A percentile compares a stretch with the other conserved stretches of the same genome.
phyloP scores from a whole-genome alignment of 2,329 filamentous ascomycete species.

The Plectosphaerella cucumerina region DNA sequence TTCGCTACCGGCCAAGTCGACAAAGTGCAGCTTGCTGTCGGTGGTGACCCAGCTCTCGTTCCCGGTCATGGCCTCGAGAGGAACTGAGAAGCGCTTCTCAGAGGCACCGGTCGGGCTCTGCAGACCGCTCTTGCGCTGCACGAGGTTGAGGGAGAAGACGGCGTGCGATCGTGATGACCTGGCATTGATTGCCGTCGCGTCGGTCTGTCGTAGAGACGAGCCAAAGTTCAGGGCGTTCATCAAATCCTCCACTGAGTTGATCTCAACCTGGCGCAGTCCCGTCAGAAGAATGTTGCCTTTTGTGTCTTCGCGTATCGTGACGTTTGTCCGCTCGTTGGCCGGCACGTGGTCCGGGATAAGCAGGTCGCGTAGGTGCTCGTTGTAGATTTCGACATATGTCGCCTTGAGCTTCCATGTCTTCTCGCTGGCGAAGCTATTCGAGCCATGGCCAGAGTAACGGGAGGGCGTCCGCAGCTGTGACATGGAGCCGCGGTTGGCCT shows the following conservation, averaged over 20 bases:
- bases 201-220: slow-evolving; percentile 90
- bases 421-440: slow-evolving; percentile 44
- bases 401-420: slow-evolving; percentile 90
- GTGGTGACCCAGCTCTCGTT: slow-evolving; percentile 73
- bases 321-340: slow-evolving; percentile 64
- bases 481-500: slow-evolving; percentile 59
- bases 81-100: slow-evolving; percentile 85
- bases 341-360: slow-evolving; percentile 73
- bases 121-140: slow-evolving; percentile 71
- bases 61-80: slow-evolving; percentile 72
- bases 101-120: slow-evolving; percentile 48
- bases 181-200: slow-evolving; percentile 94
- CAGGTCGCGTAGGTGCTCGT: slow-evolving; percentile 90
- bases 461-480: slow-evolving; percentile 77
- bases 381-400: slow-evolving; percentile 97
- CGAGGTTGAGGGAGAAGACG: slow-evolving; percentile 90
- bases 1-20: slow-evolving; percentile 95
- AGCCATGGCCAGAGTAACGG: slow-evolving; percentile 63
- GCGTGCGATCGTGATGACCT: slow-evolving; percentile 97
- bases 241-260: slow-evolving; percentile 89
- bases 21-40: slow-evolving; percentile 98
- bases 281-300: slow-evolving; percentile 94
- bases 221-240: slow-evolving; percentile 87
- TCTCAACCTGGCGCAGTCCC: slow-evolving; percentile 79
- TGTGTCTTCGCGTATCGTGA: slow-evolving; percentile 90